Conservation (phyloP, 2,329 filamentous ascomycete genomes). For the Pseudocercospora vitis region DNA sequence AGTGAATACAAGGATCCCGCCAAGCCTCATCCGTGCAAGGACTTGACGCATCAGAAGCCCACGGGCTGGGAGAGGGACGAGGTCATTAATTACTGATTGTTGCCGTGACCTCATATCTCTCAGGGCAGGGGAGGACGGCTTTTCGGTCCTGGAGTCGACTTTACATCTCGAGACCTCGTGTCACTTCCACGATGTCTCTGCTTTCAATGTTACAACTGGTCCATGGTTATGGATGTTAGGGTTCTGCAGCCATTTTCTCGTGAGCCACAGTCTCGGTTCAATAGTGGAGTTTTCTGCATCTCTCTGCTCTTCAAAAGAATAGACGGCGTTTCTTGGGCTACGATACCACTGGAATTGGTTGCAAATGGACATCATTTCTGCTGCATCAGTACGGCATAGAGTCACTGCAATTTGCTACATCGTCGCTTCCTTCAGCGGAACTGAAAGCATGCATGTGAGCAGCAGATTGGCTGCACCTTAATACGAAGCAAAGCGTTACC, state of each 20-base stretch:
- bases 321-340: not conserved
- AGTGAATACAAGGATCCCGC: constrained; percentile 72
- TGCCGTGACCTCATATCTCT: too few species aligned
- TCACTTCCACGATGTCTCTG: too few species aligned
- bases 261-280: too few species aligned
- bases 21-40: constrained; percentile 68
- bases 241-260: too few species aligned
- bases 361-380: not conserved
- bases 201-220: too few species aligned
- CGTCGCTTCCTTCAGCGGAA: not conserved
- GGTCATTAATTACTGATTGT: constrained; percentile 55
- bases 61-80: constrained; percentile 83
- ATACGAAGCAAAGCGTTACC: not conserved
- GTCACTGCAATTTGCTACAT: not conserved
- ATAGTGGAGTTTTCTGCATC: too few species aligned
- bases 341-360: not conserved
- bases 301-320: not conserved
- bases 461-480: not conserved
- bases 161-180: too few species aligned
- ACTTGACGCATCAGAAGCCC: constrained; percentile 62
- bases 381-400: not conserved
- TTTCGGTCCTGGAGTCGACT: not conserved
- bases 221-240: too few species aligned
- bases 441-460: not conserved
- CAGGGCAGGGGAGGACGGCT: too few species aligned